phyloP scores from a whole-genome alignment of 305 asterid genomes.

The Fraxinus floribunda region DNA sequence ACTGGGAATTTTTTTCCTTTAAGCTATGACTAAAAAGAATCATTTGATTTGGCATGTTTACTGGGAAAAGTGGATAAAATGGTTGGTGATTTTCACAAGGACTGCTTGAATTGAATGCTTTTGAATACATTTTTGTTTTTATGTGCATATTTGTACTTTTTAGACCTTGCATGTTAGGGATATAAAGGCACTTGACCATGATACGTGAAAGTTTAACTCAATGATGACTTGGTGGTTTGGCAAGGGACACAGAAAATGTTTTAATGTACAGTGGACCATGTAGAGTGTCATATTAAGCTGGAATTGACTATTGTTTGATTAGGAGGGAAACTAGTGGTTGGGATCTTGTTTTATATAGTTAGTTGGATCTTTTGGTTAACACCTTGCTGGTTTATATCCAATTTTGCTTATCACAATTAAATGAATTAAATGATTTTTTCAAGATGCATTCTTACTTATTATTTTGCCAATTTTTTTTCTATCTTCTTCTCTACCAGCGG shows the following conservation, averaged over 20 bases:
- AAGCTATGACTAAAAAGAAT: neutral
- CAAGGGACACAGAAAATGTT: neutral
- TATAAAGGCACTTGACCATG: neutral
- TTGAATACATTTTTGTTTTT: neutral
- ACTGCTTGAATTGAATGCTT: neutral
- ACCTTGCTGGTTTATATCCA: constrained; percentile 6
- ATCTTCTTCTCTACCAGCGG: constrained; percentile 51
- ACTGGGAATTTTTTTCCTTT: neutral
- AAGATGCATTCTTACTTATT: constrained; percentile 24
- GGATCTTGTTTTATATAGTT: neutral
- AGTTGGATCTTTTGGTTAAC: constrained; percentile 12
- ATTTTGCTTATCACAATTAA: constrained; percentile 18
- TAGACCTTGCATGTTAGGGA: neutral
- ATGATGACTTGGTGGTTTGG: neutral
- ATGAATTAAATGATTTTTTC: neutral
- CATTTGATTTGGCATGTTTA: neutral
- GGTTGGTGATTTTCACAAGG: neutral
- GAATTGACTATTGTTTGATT: neutral
- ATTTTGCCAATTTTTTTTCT: constrained; percentile 27
- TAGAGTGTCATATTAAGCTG: neutral
- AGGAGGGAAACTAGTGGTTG: neutral
- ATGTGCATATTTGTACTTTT: neutral
- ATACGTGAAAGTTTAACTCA: neutral
- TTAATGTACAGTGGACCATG: neutral
- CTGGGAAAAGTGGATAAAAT: neutral